Conservation (phyloP, 345 rosid genomes). For the Streptanthus diversifolius region DNA sequence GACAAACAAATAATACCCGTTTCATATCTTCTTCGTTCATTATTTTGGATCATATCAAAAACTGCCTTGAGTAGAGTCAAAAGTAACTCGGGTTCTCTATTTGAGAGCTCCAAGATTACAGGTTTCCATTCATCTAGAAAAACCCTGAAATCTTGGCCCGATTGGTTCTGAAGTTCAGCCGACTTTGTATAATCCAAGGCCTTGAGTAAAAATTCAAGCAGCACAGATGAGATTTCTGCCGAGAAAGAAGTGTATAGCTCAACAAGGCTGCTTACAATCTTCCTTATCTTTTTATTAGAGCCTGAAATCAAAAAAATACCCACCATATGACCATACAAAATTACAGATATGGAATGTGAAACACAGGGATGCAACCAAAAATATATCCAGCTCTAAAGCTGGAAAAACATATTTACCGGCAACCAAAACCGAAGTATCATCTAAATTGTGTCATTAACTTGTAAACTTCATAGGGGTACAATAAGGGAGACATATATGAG, state of each 20-base stretch:
- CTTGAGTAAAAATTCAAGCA: constrained; percentile 57
- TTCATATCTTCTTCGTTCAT: constrained; percentile 43
- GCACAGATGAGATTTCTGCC: constrained; percentile 63
- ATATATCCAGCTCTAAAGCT: not conserved
- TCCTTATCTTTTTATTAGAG: constrained; percentile 45
- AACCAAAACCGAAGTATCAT: not conserved
- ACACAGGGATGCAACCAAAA: not conserved
- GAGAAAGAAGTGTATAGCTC: constrained; percentile 64
- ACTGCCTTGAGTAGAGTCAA: constrained; percentile 59
- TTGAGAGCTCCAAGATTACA: constrained; percentile 52
- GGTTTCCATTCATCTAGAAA: constrained; percentile 63
- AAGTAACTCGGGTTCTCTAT: constrained; percentile 73
- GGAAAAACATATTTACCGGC: not conserved
- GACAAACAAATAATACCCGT: constrained; percentile 39
- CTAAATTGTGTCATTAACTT: not conserved
- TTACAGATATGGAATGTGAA: not conserved
- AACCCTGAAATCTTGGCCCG: constrained; percentile 33
- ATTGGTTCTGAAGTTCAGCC: constrained; percentile 32
- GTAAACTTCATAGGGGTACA: not conserved
- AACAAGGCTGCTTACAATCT: constrained; percentile 52
- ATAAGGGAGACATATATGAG: not conserved
- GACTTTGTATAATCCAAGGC: constrained; percentile 47
- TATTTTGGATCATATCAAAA: constrained; percentile 49
- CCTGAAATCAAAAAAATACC: constrained; percentile 46
- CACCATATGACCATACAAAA: constrained; percentile 12